phyloP scores from a whole-genome alignment of 2,329 filamentous ascomycete species.

The Exophiala sp. region DNA sequence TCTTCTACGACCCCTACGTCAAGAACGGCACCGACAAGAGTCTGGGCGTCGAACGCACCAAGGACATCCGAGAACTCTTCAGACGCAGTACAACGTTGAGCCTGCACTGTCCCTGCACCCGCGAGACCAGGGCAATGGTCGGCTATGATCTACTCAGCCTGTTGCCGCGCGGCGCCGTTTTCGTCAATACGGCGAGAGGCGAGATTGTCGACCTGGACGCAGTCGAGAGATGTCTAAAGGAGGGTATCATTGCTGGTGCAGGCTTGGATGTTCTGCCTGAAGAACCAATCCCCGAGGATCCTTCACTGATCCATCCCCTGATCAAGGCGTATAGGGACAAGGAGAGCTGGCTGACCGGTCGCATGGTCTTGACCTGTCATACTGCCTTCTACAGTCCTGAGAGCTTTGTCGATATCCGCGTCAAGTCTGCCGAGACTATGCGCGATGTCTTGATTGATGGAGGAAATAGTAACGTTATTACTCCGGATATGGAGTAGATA shows the following conservation, averaged over 20 bases:
- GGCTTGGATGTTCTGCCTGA: slow-evolving; percentile 26
- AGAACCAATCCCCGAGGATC: slow-evolving; percentile 24
- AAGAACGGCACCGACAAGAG: slow-evolving; percentile 43
- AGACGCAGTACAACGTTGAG: slow-evolving; percentile 55
- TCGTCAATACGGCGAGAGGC: slow-evolving; percentile 65
- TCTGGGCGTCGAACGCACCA: slow-evolving; percentile 41
- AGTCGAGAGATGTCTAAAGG: slow-evolving; percentile 34
- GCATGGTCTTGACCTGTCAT: slow-evolving; percentile 25
- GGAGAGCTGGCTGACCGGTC: slow-evolving; percentile 23
- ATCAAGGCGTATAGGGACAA: slow-evolving; percentile 25
- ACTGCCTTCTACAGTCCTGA: slow-evolving; percentile 27
- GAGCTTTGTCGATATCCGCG: slow-evolving; percentile 26
- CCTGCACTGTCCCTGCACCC: slow-evolving; percentile 60
- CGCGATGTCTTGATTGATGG: slow-evolving; percentile 26
- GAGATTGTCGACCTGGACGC: slow-evolving; percentile 57
- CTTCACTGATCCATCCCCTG: slow-evolving; percentile 21
- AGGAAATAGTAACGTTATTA: slow-evolving; percentile 24
- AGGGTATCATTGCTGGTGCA: slow-evolving; percentile 23
- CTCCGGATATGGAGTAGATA: slow-evolving; percentile 25
- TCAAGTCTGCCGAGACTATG: slow-evolving; percentile 26
- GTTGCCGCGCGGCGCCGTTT: slow-evolving; percentile 56
- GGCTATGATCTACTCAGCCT: slow-evolving; percentile 47
- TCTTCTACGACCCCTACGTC: slow-evolving; percentile 57
- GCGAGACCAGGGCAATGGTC: slow-evolving; percentile 56
- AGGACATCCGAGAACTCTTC: slow-evolving; percentile 49